phyloP scores from a whole-genome alignment of 345 rosid genomes.

The Nasturtium officinale region DNA sequence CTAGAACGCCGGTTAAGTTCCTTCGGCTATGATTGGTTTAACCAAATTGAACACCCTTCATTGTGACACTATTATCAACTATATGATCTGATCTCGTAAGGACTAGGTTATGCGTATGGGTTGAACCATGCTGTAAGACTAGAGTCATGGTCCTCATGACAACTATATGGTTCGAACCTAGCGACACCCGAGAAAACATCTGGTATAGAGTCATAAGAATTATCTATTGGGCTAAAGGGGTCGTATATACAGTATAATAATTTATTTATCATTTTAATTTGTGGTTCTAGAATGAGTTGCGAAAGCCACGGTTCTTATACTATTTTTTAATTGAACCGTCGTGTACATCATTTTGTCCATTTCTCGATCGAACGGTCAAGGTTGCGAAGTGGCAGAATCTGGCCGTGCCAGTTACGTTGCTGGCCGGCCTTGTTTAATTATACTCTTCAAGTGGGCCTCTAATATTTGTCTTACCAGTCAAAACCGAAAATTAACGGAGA shows the following conservation, averaged over 20 bases:
- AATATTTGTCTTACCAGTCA: conserved; percentile 31
- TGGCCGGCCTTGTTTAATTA: conserved; percentile 13
- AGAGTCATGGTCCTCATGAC: not conserved
- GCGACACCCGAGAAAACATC: not conserved
- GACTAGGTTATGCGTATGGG: not conserved
- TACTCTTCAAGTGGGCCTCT: conserved; percentile 37
- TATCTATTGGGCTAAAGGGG: not conserved
- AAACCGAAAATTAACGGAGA: conserved; percentile 31
- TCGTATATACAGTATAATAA: not conserved
- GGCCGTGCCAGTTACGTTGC: conserved; percentile 34
- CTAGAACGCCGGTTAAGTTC: no score
- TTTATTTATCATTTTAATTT: not conserved
- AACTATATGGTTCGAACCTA: not conserved
- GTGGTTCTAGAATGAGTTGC: conserved; percentile 18
- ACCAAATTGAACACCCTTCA: no score
- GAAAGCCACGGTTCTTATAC: conserved; percentile 4
- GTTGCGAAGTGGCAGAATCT: conserved; percentile 23
- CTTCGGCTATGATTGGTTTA: no score
- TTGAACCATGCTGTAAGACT: conserved; percentile 7
- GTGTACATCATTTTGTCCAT: conserved; percentile 30
- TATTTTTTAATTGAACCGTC: conserved; percentile 1
- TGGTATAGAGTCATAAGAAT: not conserved
- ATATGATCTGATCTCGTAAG: no score
- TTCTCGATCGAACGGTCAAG: conserved; percentile 31
- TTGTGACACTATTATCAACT: no score